Conservation (phyloP, 805 yeast genomes). For the Torulaspora microellipsoides region DNA sequence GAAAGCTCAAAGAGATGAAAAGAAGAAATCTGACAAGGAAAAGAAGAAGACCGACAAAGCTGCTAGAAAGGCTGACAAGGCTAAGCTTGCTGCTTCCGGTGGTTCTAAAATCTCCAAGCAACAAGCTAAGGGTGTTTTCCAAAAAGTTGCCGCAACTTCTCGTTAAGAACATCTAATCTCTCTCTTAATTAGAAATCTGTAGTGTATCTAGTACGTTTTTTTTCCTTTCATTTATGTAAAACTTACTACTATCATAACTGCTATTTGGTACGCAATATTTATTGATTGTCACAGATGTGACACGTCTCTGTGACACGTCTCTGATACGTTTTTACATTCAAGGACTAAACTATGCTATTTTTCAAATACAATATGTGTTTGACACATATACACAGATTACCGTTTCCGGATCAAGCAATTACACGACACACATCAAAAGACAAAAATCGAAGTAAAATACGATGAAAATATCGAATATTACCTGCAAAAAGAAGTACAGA, state of each 20-base stretch:
- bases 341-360: background rate
- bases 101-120: conserved; percentile 85
- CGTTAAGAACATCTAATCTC: conserved; percentile 54
- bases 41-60: conserved; percentile 89
- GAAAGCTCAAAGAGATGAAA: conserved; percentile 94
- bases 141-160: conserved; percentile 93
- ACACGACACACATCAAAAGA: background rate
- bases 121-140: conserved; percentile 97
- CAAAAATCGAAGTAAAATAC: background rate
- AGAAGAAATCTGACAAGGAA: conserved; percentile 77
- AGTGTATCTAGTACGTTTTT: conserved; percentile 6
- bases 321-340: background rate
- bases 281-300: background rate
- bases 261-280: background rate
- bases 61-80: conserved; percentile 92
- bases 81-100: conserved; percentile 71
- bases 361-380: background rate
- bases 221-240: conserved; percentile 8
- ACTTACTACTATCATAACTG: conserved; percentile 6
- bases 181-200: conserved; percentile 8
- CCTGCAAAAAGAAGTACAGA: no score
- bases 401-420: conserved; percentile 6
- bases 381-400: conserved; percentile 1
- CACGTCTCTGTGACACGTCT: no score
- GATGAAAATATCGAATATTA: no score